Conservation (phyloP, 768 basidiomycete genomes). For the Leucocoprinus leucothites region DNA sequence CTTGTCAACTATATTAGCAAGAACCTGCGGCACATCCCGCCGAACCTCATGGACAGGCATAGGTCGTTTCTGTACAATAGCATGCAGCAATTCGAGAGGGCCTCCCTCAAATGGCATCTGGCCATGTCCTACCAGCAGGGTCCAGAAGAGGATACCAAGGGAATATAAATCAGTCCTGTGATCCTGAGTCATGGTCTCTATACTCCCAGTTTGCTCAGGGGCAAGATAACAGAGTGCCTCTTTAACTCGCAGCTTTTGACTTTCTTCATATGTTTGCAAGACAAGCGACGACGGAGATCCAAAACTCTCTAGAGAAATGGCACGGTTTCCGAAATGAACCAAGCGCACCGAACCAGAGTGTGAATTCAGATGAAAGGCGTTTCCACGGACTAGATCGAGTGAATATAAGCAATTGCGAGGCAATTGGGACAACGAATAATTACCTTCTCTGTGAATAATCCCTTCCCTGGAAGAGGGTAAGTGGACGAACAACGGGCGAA, state of each 20-base stretch:
- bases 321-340: constrained; percentile 74
- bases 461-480: constrained; percentile 37
- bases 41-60: constrained; percentile 77
- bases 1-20: constrained; percentile 70
- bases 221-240: constrained; percentile 74
- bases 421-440: neutral
- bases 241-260: constrained; percentile 67
- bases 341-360: constrained; percentile 68
- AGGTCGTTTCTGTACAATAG: constrained; percentile 69
- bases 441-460: constrained; percentile 68
- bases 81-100: constrained; percentile 61
- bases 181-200: constrained; percentile 69
- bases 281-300: constrained; percentile 73
- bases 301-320: constrained; percentile 66
- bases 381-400: constrained; percentile 53
- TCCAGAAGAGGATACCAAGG: constrained; percentile 73
- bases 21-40: constrained; percentile 67
- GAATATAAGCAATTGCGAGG: constrained; percentile 4
- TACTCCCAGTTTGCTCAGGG: constrained; percentile 74
- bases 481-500: constrained; percentile 8
- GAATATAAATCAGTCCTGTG: constrained; percentile 75
- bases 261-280: constrained; percentile 55
- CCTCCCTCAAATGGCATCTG: constrained; percentile 62
- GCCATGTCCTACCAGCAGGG: constrained; percentile 66
- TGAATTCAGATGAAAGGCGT: constrained; percentile 71